Evolutionary conservation across 176 grass and related monocot genomes (phyloP).

Genomic region (Secale cereale): DNA sequence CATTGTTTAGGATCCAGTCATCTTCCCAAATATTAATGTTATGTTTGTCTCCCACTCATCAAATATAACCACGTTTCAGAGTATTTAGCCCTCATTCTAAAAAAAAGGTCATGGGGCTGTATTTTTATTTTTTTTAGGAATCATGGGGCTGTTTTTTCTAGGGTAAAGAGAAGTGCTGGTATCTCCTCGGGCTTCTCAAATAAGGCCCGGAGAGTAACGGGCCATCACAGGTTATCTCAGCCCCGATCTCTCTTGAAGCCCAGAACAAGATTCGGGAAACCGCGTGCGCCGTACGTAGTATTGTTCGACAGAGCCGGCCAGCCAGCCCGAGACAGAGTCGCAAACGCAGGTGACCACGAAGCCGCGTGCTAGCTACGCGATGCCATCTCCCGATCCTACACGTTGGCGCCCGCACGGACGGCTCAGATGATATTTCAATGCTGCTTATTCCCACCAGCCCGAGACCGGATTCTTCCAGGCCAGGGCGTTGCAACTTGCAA

Average conservation of each 20-base stretch:
- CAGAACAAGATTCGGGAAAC: not conserved
- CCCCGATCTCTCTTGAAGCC: not conserved
- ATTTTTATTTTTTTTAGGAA: no score
- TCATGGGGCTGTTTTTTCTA: no score
- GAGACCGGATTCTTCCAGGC: slow-evolving; percentile 6
- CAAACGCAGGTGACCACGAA: not conserved
- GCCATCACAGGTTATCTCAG: not conserved
- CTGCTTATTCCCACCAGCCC: not conserved
- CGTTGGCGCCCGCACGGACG: slow-evolving; percentile 3
- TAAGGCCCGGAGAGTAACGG: not conserved
- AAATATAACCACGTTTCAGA: no score
- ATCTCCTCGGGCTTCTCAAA: not conserved
- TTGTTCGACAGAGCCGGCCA: not conserved
- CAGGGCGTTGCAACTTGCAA: not conserved
- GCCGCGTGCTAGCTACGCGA: slow-evolving; percentile 41
- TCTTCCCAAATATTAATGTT: no score
- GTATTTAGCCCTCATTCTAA: no score
- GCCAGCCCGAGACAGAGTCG: not conserved
- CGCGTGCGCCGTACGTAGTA: not conserved
- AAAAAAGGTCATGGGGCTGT: no score
- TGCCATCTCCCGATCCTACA: slow-evolving; percentile 18
- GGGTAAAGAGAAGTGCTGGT: no score
- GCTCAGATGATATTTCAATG: not conserved
- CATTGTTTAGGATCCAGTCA: no score
- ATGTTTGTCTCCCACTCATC: no score